Conservation (phyloP, 768 basidiomycete species). For the Punctularia strigosozonata region DNA sequence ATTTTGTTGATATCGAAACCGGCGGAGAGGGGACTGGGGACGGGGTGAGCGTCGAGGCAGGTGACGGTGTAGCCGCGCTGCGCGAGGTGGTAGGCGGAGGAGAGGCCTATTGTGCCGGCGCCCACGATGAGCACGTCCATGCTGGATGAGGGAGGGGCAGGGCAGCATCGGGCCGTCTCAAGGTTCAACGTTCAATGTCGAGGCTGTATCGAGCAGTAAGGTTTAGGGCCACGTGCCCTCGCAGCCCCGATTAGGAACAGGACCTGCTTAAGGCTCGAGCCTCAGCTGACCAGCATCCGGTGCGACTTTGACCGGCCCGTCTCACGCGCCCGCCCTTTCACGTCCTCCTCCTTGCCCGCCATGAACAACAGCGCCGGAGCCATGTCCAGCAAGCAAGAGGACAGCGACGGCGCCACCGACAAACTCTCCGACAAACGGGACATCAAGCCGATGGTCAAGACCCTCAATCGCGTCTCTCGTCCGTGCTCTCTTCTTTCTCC, state of each 20-base stretch:
- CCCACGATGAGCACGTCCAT: slow-evolving; percentile 19
- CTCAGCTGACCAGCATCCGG: too few relatives aligned
- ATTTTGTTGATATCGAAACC: slow-evolving; percentile 18
- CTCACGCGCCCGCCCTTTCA: too few relatives aligned
- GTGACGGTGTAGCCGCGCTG: slow-evolving; percentile 22
- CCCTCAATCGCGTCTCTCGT: slow-evolving; percentile 83
- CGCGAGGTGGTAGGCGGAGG: slow-evolving; percentile 27
- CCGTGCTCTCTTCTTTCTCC: slow-evolving; percentile 22
- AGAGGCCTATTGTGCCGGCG: slow-evolving; percentile 27
- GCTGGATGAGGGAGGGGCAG: too few relatives aligned
- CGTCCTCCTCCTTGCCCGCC: too few relatives aligned
- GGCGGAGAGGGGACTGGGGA: slow-evolving; percentile 27
- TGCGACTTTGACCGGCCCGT: too few relatives aligned
- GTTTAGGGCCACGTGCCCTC: background rate
- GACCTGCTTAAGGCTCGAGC: too few relatives aligned
- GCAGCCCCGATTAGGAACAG: background rate
- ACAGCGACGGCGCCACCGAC: slow-evolving; percentile 30
- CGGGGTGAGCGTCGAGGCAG: slow-evolving; percentile 20
- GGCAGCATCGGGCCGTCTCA: too few relatives aligned
- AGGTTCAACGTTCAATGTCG: too few relatives aligned
- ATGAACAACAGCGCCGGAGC: too few relatives aligned
- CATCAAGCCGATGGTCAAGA: slow-evolving; percentile 61
- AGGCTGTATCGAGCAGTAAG: too few relatives aligned
- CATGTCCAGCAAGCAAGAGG: slow-evolving; percentile 63
- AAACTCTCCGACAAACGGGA: slow-evolving; percentile 40